Evolutionary conservation across 768 basidiomycete genomes (phyloP), one percentile per base, ranked within the genome.

Genomic region (Rhodotorula diobovata): DNA sequence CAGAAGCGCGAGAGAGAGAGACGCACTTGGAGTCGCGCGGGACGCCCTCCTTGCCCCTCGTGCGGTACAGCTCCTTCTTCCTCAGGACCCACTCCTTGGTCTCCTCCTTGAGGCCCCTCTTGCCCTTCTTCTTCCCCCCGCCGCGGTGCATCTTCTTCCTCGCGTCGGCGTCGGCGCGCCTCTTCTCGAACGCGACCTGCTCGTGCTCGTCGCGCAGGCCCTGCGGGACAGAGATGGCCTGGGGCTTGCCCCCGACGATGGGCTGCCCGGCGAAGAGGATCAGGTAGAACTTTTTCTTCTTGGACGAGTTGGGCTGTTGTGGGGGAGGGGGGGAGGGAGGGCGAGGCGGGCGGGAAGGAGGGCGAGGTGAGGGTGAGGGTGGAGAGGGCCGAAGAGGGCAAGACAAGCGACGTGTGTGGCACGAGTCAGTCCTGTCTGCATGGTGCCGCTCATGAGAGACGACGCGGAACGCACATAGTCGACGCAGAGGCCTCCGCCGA

Each of bases 51-150:
- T 93, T 93, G 28, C 91, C 92, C 71, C 90, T 85, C 82, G 87
- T 86, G 60, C 91, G 87, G 79, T 93, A 93, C 28, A 93, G 80
- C 90, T 95, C 90, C 85, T 99, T 99, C 84, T 99, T 99, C 82
- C 88, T 89, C 77, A 96, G 78, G 71, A 98, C 93, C 93, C 93
- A 99, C 72, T 95, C 91, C 79, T 63, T 84, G 88, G 78, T 88
- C 88, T 39, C 57, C 54, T 69, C 68, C 37, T 46, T 61, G 4
- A 46, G 48, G 80, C 84, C 74, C 85, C 87, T 73, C 85, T 85
- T 63, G 30, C 23, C 23, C 23, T 30, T 23, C 11, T 28, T 28
- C 16, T n/a, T n/a, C 14, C 20, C 23, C 4, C 54, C 56, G 56
- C 56, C 56, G n/a, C 58, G 51, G 23, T 20, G 37, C 16, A 66